phyloP scores from a whole-genome alignment of 768 basidiomycete species.

The Mycena amicta region DNA sequence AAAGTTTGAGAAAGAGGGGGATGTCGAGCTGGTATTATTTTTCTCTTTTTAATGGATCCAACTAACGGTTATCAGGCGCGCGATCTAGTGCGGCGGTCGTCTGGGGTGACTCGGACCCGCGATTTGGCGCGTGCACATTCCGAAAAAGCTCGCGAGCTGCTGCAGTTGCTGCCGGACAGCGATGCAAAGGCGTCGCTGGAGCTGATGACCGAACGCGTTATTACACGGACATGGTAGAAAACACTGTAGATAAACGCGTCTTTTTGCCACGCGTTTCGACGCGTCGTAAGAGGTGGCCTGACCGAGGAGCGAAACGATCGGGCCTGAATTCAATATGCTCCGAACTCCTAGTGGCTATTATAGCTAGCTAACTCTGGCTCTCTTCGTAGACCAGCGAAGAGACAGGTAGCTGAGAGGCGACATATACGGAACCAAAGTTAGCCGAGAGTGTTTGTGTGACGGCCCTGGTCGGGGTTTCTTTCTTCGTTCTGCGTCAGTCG shows the following conservation, averaged over 20 bases:
- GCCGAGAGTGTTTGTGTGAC: neutral
- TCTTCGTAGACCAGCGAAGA: too few relatives aligned
- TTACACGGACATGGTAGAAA: conserved; percentile 47
- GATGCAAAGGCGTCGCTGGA: conserved; percentile 80
- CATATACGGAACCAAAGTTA: too few relatives aligned
- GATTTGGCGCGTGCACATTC: conserved; percentile 79
- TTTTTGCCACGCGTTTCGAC: neutral
- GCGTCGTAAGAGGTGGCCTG: neutral
- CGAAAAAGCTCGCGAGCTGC: conserved; percentile 72
- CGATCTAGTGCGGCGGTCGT: conserved; percentile 71
- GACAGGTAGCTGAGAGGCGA: too few relatives aligned
- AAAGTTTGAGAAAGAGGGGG: conserved; percentile 79
- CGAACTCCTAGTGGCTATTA: too few relatives aligned
- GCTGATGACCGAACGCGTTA: conserved; percentile 73
- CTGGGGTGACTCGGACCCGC: conserved; percentile 81
- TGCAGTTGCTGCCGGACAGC: conserved; percentile 76
- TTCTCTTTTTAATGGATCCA: too few relatives aligned
- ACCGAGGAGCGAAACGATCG: neutral
- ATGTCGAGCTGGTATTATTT: conserved; percentile 76
- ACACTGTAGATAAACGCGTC: neutral
- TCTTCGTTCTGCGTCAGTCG: neutral
- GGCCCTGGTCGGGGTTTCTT: neutral
- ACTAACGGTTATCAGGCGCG: conserved; percentile 56
- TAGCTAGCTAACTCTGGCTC: too few relatives aligned
- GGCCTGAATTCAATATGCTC: neutral